Base-by-base conservation (phyloP, 2,329 filamentous ascomycete species). In the Onygena corvina region DNA sequence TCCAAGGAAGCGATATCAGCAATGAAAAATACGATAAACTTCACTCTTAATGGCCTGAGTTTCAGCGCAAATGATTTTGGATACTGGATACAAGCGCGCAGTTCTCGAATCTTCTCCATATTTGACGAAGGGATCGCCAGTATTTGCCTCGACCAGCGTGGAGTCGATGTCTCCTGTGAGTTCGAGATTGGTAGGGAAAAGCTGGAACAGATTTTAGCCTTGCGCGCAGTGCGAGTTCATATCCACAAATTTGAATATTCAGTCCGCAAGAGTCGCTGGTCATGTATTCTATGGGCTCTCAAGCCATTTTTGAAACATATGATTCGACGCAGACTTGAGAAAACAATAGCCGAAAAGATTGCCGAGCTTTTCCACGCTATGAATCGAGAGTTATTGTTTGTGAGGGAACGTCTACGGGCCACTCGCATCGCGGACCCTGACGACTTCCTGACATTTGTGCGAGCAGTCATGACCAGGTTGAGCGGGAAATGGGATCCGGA, bases 171-270 rank as follows among this genome's bases (percentile, higher is more conserved):
- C 46, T 80, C 85, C 23, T 69, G 95, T 4, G 87, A 94, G 56
- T 69, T 95, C 0, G 88, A 94, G 61, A 78, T 96, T 47, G 83
- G 83, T 44, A 81, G 81, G 51, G 83, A 89, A 54, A 74, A 76
- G 1, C 67, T 93, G 2, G 89, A 95, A 59, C 80, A 89, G 59
- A 83, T 96, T 8, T 74, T 96, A 6, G 80, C 82, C 0, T 75
- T 96, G 3, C 79, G 80, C 33, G 75, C 75, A 8, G 88, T 94
- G 6, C 74, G 80, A 1, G 89, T 94, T 1, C 76, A 80, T 57
- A 84, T 95, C 53, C 88, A 95, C 70, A 88, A 90, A 61, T 79
- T 96, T 11, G 78, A 84, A 61, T 95, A 93, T 69, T 79, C 71
- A 0, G 70, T 95, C 25, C 76, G 78, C 33, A 79, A 82, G 63